Percentiles rank a stretch among this genome's conserved stretches.
phyloP scores from a whole-genome alignment of 352 stramenopile genomes.

The Phytopythium mirpurense region DNA sequence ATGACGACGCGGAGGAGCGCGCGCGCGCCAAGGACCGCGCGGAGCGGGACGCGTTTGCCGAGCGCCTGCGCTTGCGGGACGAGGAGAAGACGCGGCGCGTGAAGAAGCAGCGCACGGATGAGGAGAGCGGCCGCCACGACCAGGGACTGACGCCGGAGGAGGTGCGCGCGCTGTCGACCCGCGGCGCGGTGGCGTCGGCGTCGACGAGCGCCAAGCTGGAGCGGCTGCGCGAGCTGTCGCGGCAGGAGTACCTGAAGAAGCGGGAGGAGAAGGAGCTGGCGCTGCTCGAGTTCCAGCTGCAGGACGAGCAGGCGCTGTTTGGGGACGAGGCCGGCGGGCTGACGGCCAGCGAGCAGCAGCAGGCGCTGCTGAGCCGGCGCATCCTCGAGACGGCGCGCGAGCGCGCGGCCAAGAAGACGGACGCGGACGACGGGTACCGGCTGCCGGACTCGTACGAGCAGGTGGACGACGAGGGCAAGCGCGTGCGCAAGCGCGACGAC shows the following conservation, averaged over 20 bases:
- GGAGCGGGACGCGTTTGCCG: conserved; percentile 80
- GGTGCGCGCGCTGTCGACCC: conserved; percentile 77
- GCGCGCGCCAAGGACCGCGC: conserved; percentile 51
- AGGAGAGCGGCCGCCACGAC: conserved; percentile 17
- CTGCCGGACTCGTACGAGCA: conserved; percentile 96
- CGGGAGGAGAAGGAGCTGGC: conserved; percentile 96
- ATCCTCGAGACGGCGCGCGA: conserved; percentile 89
- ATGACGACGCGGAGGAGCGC: conserved; percentile 41
- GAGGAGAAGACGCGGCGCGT: conserved; percentile 62
- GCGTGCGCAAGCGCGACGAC: conserved; percentile 89
- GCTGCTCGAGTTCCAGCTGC: conserved; percentile 86
- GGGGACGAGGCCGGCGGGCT: conserved; percentile 61
- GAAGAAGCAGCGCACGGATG: conserved; percentile 38
- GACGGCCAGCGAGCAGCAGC: conserved; percentile 68
- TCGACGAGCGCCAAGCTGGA: conserved; percentile 53
- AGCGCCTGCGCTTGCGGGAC: conserved; percentile 70
- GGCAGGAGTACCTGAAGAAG: conserved; percentile 97
- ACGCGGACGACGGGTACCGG: conserved; percentile 88
- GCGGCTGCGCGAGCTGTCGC: conserved; percentile 87
- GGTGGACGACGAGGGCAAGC: conserved; percentile 83
- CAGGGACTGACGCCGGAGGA: conserved; percentile 63
- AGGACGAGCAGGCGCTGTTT: conserved; percentile 83
- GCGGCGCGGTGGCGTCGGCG: conserved; percentile 52
- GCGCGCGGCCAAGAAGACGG: conserved; percentile 31
- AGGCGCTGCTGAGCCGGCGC: conserved; percentile 78